Conservation (phyloP, 495 filamentous ascomycete species). For the Staphylotrichum tortipilum region DNA sequence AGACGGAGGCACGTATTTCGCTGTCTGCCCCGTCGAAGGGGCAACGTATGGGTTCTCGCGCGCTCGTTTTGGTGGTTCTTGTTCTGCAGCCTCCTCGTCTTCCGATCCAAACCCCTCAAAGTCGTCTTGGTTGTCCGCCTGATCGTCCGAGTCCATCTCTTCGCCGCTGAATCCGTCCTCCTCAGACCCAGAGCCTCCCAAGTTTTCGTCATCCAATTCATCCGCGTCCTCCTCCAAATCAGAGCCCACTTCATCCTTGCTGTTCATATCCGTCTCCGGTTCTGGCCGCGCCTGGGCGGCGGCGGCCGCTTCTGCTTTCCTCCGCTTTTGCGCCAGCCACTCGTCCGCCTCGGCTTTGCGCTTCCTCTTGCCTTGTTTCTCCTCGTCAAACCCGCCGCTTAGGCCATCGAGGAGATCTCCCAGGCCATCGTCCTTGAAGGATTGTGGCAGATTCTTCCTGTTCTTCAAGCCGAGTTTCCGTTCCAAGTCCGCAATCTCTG, state of each 20-base stretch:
- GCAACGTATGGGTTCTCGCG: slow-evolving; percentile 48
- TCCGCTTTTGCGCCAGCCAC: slow-evolving; percentile 40
- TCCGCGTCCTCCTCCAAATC: slow-evolving; percentile 12
- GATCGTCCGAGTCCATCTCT: slow-evolving; percentile 1
- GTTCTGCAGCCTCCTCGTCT: slow-evolving; percentile 2
- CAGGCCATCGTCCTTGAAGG: slow-evolving; percentile 78
- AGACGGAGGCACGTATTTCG: slow-evolving; percentile 83
- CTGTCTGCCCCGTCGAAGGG: slow-evolving; percentile 29
- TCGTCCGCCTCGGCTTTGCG: slow-evolving; percentile 54
- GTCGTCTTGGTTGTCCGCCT: slow-evolving; percentile 9
- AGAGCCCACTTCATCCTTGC: slow-evolving; percentile 22
- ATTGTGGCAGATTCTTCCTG: slow-evolving; percentile 63
- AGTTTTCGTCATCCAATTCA: slow-evolving; percentile 9
- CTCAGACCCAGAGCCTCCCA: slow-evolving; percentile 1
- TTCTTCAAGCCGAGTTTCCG: slow-evolving; percentile 79
- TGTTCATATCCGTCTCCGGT: slow-evolving; percentile 19
- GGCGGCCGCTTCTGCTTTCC: slow-evolving; percentile 30
- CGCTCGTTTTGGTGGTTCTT: slow-evolving; percentile 21
- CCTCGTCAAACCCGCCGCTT: slow-evolving; percentile 42
- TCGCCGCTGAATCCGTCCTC: slow-evolving; percentile 20
- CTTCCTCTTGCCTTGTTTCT: slow-evolving; percentile 54
- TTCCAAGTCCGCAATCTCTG: slow-evolving; percentile 80
- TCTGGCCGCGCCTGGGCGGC: slow-evolving; percentile 8
- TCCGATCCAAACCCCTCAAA: slow-evolving; percentile 30
- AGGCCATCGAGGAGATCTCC: slow-evolving; percentile 70